Evolutionary conservation across 176 grass and related monocot genomes (phyloP), one percentile per base, ranked within the genome.

Genomic region (Lolium rigidum): DNA sequence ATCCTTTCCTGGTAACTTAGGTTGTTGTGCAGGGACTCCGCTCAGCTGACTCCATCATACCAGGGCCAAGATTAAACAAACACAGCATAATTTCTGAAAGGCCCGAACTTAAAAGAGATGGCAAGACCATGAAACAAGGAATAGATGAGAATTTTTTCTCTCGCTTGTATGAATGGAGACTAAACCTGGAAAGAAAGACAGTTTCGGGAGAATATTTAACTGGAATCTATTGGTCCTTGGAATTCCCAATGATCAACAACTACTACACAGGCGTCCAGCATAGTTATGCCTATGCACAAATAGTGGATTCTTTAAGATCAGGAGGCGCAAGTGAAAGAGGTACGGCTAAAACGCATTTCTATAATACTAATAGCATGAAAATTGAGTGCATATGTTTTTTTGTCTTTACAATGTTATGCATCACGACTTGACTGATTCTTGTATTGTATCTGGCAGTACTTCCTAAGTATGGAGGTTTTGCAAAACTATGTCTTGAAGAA

Each of bases 171-270:
- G 38, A 86, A n/a, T 92, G 90, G 90, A 92, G 90, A 61, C 62
- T 92, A 70, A 92, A 92, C 80, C 9, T 86, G 58, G 69, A 80
- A 80, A 92, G 87, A 70, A 78, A 65, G 14, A 54, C 65, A 62
- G 74, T 74, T 56, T 67, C 74, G 61, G 87, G 83, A 59, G 14
- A 74, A 51, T 86, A 92, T 67, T 67, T 89, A 43, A 83, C 67
- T 47, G 87, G 87, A 47, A 85, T 70, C 37, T 80, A 92, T 16
- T 37, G 31, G 48, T 89, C 87, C 0, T 18, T 89, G 43, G 87
- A 92, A 60, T 92, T 92, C 28, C 86, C 90, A 10, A 17, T 75
- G 41, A 92, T 89, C 74, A 86, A 89, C 61, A 73, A 89, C 38
- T 64, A 76, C 11, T 89, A 86, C 80, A 83, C 47, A 9, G 90